Conservation (phyloP, 2,329 filamentous ascomycete genomes). For the Ceratocystis papillata region DNA sequence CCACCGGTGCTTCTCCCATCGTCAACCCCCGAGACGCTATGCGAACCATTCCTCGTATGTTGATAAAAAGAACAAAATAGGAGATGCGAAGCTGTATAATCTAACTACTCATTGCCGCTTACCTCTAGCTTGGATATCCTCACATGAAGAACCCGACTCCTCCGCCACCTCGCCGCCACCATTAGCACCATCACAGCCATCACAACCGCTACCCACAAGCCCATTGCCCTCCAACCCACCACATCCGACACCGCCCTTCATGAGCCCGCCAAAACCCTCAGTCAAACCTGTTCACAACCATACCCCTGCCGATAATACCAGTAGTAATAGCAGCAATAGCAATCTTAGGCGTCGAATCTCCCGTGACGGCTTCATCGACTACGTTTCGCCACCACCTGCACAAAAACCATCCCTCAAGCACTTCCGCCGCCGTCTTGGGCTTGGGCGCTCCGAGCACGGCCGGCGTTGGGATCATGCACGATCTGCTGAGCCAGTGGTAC, state of each 20-base stretch:
- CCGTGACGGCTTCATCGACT: constrained; percentile 39
- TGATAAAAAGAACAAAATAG: neutral
- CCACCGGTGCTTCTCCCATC: neutral
- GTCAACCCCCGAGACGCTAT: constrained; percentile 20
- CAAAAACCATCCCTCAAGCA: constrained; percentile 15
- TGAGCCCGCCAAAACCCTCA: constrained; percentile 34
- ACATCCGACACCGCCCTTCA: constrained; percentile 32
- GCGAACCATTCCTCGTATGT: constrained; percentile 21
- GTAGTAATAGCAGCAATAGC: neutral
- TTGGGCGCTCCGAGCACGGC: constrained; percentile 34
- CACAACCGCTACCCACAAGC: neutral
- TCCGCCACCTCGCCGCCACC: neutral
- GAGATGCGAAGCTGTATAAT: neutral
- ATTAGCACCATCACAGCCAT: neutral
- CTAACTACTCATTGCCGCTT: neutral
- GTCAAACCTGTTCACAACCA: constrained; percentile 36
- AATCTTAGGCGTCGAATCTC: constrained; percentile 36
- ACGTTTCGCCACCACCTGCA: constrained; percentile 24
- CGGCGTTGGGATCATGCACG: constrained; percentile 51
- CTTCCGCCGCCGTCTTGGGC: constrained; percentile 21
- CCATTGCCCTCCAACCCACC: constrained; percentile 29
- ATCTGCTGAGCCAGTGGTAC: constrained; percentile 47
- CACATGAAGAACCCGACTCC: constrained; percentile 35
- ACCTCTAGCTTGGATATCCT: constrained; percentile 40
- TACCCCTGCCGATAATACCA: constrained; percentile 30